These are phyloP conservation scores for Pilasporangium apinafurcum DNA, from an alignment of 352 stramenopile species.

Conservation along the genomic window DNA sequence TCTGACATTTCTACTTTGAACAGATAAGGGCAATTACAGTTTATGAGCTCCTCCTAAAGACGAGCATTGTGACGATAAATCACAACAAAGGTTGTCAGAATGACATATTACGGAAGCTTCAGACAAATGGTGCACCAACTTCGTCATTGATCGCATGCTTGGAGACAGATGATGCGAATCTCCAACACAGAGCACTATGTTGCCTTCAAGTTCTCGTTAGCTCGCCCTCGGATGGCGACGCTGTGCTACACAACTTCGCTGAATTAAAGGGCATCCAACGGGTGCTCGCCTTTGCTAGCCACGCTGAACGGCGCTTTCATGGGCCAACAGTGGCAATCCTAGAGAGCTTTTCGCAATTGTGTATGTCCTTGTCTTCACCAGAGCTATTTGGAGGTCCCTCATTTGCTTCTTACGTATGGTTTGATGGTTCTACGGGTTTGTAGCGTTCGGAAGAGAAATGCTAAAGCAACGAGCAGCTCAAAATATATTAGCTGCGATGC, in stretches of 20 bases:
- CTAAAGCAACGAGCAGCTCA: too few species aligned
- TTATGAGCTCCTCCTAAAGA: too few species aligned
- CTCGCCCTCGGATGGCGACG: slow-evolving; percentile 13
- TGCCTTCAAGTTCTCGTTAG: slow-evolving; percentile 26
- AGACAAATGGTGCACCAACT: slow-evolving; percentile 22
- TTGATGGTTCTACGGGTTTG: too few species aligned
- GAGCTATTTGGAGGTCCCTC: too few species aligned
- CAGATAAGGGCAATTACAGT: too few species aligned
- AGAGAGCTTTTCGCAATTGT: slow-evolving; percentile 37
- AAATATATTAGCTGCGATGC: too few species aligned
- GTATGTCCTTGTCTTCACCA: slow-evolving; percentile 8
- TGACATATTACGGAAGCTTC: slow-evolving; percentile 14
- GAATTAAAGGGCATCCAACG: slow-evolving; percentile 11
- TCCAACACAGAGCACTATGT: slow-evolving; percentile 30
- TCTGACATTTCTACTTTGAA: too few species aligned
- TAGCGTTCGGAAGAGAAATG: slow-evolving; percentile 11
- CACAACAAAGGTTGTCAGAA: background rate
- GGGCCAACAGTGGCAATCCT: slow-evolving; percentile 30
- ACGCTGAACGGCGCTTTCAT: slow-evolving; percentile 34
- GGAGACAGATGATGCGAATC: slow-evolving; percentile 8
- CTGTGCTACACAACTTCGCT: slow-evolving; percentile 3
- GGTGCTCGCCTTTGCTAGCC: slow-evolving; percentile 17
- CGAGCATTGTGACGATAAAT: background rate
- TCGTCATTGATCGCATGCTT: slow-evolving; percentile 26
- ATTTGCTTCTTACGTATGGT: too few species aligned